These are phyloP conservation scores for Diplodia scrobiculata DNA, from an alignment of 2,329 filamentous ascomycete genomes.

Conservation along the genomic window DNA sequence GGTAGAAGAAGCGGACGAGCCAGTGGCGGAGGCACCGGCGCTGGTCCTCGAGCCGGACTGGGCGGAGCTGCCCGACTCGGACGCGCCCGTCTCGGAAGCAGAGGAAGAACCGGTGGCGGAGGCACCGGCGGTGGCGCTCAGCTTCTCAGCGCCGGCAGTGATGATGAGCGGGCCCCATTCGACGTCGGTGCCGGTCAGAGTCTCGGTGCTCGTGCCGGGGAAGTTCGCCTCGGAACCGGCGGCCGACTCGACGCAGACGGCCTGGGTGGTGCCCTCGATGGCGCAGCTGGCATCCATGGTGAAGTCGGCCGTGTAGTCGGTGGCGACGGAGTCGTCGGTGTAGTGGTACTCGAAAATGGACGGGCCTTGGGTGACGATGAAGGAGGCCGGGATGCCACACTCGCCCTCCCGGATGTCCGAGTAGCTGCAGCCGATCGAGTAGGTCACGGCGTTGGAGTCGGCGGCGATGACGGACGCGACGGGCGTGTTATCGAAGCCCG, in stretches of 20 bases:
- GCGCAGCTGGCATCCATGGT: slow-evolving; percentile 35
- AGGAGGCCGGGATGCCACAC: slow-evolving; percentile 18
- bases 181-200: slow-evolving; percentile 27
- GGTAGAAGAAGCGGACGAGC: slow-evolving; percentile 8
- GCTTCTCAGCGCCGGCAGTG: slow-evolving; percentile 31
- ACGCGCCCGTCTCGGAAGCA: neutral
- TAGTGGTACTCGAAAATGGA: neutral
- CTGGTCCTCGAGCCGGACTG: slow-evolving; percentile 18
- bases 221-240: slow-evolving; percentile 36
- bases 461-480: slow-evolving; percentile 22
- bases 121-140: slow-evolving; percentile 13
- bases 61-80: neutral
- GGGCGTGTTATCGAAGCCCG: slow-evolving; percentile 3
- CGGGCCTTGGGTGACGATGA: neutral
- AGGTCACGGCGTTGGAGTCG: slow-evolving; percentile 28
- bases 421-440: slow-evolving; percentile 31
- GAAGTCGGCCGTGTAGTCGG: slow-evolving; percentile 30
- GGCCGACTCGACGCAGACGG: slow-evolving; percentile 35
- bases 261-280: slow-evolving; percentile 28
- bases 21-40: neutral
- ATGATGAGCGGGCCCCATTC: slow-evolving; percentile 27
- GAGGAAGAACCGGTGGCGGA: neutral
- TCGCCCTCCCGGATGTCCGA: slow-evolving; percentile 29
- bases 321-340: slow-evolving; percentile 28
- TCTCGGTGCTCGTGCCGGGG: slow-evolving; percentile 35